These are phyloP conservation scores for Coemansia sp. DNA, from an alignment of 371 early-diverging fungal genomes.

Conservation along the genomic window DNA sequence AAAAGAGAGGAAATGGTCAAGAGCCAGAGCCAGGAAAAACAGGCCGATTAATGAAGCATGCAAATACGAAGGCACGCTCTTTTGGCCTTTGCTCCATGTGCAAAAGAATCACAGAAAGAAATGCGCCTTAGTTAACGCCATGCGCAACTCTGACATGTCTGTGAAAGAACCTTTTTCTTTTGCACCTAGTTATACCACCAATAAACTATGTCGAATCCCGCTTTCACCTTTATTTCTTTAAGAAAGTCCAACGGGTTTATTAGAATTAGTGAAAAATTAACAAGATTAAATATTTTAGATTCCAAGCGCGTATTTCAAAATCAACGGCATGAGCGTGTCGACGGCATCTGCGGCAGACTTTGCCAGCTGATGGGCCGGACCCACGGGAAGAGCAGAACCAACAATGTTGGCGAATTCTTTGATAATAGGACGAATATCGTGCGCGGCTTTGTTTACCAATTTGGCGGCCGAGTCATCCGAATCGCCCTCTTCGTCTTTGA, in stretches of 20 bases:
- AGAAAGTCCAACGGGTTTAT: background rate
- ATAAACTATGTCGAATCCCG: background rate
- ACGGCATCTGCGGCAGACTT: conserved; percentile 38
- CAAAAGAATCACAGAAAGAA: background rate
- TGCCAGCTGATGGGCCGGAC: conserved; percentile 34
- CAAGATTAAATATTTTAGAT: conserved; percentile 7
- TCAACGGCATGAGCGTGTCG: conserved; percentile 36
- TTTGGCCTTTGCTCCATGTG: background rate
- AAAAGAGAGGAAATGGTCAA: background rate
- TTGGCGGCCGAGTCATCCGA: conserved; percentile 27
- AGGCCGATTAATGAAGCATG: background rate
- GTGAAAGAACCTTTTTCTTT: background rate
- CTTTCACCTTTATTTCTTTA: background rate
- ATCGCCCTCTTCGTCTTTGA: conserved; percentile 28
- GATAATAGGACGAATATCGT: conserved; percentile 28
- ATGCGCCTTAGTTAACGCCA: background rate
- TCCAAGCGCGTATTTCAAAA: conserved; percentile 43
- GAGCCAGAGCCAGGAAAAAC: background rate
- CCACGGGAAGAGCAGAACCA: conserved; percentile 18
- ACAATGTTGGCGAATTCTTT: conserved; percentile 33
- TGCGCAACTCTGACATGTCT: background rate
- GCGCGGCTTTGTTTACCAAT: conserved; percentile 24
- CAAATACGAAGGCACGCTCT: background rate
- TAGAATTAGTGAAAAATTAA: background rate
- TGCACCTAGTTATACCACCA: background rate